Evolutionary conservation across 1,139 yeast genomes (phyloP).

Genomic region (Arxiozyma heterogenica): DNA sequence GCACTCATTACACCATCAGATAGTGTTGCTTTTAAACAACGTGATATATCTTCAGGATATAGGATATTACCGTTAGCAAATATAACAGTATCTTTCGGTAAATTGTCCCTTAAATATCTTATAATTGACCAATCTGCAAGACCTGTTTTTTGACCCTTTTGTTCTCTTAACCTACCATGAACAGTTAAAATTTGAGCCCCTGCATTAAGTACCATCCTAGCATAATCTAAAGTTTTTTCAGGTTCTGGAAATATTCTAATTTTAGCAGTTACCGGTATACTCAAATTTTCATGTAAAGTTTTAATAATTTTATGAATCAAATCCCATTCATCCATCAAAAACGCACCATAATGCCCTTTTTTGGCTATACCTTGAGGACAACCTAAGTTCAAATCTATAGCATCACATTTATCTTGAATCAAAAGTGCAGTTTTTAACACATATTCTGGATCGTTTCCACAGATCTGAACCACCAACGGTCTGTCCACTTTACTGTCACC

Average conservation of each 20-base stretch:
- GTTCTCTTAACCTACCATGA: slow-evolving; percentile 93
- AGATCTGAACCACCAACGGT: slow-evolving; percentile 86
- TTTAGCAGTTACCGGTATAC: slow-evolving; percentile 90
- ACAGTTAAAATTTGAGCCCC: slow-evolving; percentile 95
- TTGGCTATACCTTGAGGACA: slow-evolving; percentile 97
- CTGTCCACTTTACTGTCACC: slow-evolving; percentile 61
- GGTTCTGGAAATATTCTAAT: slow-evolving; percentile 82
- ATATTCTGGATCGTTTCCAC: slow-evolving; percentile 90
- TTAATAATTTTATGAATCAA: slow-evolving; percentile 62
- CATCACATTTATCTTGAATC: slow-evolving; percentile 85
- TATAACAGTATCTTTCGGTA: slow-evolving; percentile 77
- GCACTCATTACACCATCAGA: slow-evolving; percentile 98
- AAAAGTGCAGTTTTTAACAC: slow-evolving; percentile 68
- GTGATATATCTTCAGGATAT: slow-evolving; percentile 67
- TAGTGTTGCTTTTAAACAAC: slow-evolving; percentile 53
- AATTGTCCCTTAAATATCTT: slow-evolving; percentile 62
- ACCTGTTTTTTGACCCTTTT: slow-evolving; percentile 95
- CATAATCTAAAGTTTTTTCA: slow-evolving; percentile 78
- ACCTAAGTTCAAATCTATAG: slow-evolving; percentile 89
- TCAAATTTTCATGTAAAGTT: slow-evolving; percentile 62
- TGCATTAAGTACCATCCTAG: slow-evolving; percentile 81
- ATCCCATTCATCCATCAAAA: slow-evolving; percentile 96
- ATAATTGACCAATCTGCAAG: slow-evolving; percentile 87
- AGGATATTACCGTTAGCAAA: slow-evolving; percentile 89
- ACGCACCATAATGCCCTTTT: slow-evolving; percentile 92